Percentiles rank a stretch among this genome's conserved stretches.
Conservation (phyloP, 306 rosid genomes). For the Trifolium pratense region DNA sequence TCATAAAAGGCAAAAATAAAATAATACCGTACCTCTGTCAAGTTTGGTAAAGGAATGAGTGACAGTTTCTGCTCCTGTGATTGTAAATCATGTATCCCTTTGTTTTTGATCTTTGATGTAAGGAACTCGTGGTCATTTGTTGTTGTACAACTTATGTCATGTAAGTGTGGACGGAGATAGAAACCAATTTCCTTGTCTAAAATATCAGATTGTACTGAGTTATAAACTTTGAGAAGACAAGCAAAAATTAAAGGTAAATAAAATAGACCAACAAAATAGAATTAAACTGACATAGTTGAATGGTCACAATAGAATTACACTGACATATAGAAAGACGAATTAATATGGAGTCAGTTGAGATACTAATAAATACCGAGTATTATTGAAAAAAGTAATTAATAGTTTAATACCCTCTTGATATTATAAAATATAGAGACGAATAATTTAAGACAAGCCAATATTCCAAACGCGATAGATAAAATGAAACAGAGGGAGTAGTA, state of each 20-base stretch:
- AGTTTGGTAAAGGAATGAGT: not conserved
- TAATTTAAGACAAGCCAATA: not conserved
- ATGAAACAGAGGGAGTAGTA: not conserved
- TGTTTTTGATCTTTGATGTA: constrained; percentile 5
- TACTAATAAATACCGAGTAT: no score
- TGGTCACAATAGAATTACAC: no score
- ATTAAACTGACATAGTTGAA: no score
- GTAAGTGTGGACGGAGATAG: constrained; percentile 19
- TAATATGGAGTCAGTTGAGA: no score
- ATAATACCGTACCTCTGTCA: not conserved
- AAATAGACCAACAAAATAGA: no score
- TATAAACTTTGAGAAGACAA: not conserved
- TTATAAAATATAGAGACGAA: not conserved
- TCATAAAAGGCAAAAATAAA: not conserved
- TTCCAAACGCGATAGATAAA: not conserved
- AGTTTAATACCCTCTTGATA: not conserved
- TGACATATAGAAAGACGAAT: no score
- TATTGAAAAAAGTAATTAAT: not conserved
- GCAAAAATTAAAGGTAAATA: not conserved
- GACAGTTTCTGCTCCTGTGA: constrained; percentile 21
- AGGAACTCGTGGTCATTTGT: not conserved
- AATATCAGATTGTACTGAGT: not conserved
- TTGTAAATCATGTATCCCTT: constrained; percentile 16
- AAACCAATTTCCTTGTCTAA: constrained; percentile 37
- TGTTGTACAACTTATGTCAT: not conserved